Percentiles rank a stretch among this genome's conserved stretches.
Evolutionary conservation across 179 eudicot species (phyloP).

Genomic region (Gypsophila paniculata): DNA sequence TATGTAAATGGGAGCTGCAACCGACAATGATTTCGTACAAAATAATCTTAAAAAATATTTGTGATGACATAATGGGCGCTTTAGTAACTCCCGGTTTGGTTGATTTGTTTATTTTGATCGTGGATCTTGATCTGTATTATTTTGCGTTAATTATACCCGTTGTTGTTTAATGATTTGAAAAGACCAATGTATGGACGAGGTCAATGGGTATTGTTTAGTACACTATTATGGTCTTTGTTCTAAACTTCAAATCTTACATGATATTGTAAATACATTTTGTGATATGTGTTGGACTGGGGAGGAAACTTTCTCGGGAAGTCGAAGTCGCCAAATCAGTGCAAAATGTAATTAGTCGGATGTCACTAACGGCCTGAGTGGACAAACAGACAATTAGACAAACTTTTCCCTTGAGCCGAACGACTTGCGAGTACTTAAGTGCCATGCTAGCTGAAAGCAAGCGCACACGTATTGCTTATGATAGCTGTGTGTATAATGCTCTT

Average conservation of each 20-base stretch:
- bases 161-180: constrained; percentile 6
- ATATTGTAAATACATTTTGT: background rate
- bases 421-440: no score
- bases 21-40: background rate
- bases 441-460: no score
- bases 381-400: no score
- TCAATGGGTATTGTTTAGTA: background rate
- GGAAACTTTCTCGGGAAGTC: background rate
- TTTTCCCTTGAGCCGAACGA: no score
- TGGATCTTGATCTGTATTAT: constrained; percentile 8
- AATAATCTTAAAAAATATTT: background rate
- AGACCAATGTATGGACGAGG: background rate
- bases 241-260: background rate
- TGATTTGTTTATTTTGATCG: background rate
- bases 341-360: background rate
- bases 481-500: background rate
- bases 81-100: background rate
- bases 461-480: no score
- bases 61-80: constrained; percentile 10
- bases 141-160: background rate
- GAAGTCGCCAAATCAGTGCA: background rate
- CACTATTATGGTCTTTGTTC: constrained; percentile 4
- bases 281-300: background rate
- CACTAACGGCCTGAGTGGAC: no score
- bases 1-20: background rate